Evolutionary conservation across 148 eudicot species (phyloP).

Genomic region (Persicaria tinctoria): DNA sequence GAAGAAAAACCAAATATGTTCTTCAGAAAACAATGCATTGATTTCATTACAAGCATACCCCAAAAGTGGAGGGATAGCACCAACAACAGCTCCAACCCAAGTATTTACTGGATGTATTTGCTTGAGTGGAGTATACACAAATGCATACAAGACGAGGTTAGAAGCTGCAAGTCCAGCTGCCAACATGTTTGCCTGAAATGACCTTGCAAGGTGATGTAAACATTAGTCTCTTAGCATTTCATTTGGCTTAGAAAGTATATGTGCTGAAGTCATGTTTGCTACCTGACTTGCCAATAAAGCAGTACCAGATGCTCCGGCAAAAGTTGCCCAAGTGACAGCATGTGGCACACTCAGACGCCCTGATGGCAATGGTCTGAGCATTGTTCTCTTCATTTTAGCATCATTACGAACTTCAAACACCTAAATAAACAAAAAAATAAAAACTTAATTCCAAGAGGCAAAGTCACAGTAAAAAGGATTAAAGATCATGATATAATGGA

Average conservation of each 20-base stretch:
- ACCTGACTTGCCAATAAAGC: constrained; percentile 77
- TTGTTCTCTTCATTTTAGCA: constrained; percentile 89
- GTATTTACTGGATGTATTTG: constrained; percentile 94
- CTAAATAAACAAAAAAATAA: constrained; percentile 22
- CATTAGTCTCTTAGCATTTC: constrained; percentile 30
- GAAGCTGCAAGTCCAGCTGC: constrained; percentile 99
- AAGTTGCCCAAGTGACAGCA: constrained; percentile 79
- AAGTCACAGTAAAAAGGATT: background rate
- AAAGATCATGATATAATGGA: background rate
- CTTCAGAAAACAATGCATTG: background rate
- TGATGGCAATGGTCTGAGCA: constrained; percentile 78
- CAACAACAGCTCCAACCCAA: constrained; percentile 99
- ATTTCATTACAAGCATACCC: constrained; percentile 42
- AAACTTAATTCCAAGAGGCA: background rate
- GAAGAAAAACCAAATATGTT: background rate
- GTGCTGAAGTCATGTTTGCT: constrained; percentile 18
- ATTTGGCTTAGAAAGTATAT: background rate
- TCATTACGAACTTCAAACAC: constrained; percentile 84
- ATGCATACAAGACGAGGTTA: constrained; percentile 80
- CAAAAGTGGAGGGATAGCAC: constrained; percentile 97
- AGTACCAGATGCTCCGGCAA: constrained; percentile 78
- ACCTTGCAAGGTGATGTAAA: constrained; percentile 54
- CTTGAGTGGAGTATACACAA: constrained; percentile 90
- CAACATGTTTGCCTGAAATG: constrained; percentile 87
- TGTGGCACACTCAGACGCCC: constrained; percentile 69